Base-by-base conservation (phyloP, 305 asterid species). In the Andrographis paniculata region DNA sequence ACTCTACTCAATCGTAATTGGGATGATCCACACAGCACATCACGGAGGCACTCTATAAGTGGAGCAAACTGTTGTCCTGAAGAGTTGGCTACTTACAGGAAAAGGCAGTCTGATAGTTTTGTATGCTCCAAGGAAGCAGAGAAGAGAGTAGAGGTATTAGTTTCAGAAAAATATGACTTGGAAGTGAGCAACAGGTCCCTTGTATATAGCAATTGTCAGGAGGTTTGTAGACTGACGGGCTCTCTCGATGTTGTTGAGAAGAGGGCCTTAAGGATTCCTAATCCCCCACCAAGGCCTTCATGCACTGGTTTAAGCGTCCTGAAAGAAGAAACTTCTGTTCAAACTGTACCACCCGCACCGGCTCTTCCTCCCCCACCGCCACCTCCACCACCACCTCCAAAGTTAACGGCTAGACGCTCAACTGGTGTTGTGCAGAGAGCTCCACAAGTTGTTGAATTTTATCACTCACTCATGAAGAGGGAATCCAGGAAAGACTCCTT, bases 201-300 rank as follows among this genome's bases (percentile, higher is more conserved):
- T 52, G 53, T 44, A n/a, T 64, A 64, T 44, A 47, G 46, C 48
- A 50, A 58, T 50, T 59, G 56, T 60, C 72, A 60, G n/a, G 80
- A 78, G 50, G 59, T 68, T 23, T 63, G 72, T 58, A 71, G 65
- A 56, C 48, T 76, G 48, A 64, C 78, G 13, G 70, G 76, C 65
- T 70, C 84, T 18, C 60, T 78, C 47, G 91, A 73, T 61, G 75
- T 84, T 8, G 86, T 84, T 8, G 86, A 84, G 65, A 83, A 69
- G 55, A 63, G 94, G 62, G 81, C 91, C 17, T 50, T 84, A 56
- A 69, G 95, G 16, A 58, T 88, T 41, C 94, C 97, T 4, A 88
- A 74, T 36, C 93, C 97, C 20, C 97, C 97, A 66, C 97, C 97
- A 2, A 75, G 89, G 61, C 92, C 95, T 56, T 84, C 87, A 8